phyloP scores from a whole-genome alignment of 495 filamentous ascomycete species.

The Ramalina intermedia region DNA sequence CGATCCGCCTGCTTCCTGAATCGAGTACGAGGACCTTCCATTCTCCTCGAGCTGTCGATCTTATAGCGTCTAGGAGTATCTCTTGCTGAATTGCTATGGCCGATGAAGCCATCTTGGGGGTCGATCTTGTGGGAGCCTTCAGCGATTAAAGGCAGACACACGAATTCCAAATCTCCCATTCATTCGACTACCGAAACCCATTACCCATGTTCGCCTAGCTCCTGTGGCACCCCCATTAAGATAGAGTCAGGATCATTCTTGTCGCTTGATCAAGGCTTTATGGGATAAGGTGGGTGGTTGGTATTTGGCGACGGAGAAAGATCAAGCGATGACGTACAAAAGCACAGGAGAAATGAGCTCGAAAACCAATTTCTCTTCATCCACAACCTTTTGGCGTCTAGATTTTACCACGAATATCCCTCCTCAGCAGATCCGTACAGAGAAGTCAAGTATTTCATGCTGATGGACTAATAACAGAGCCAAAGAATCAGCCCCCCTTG shows the following conservation, averaged over 20 bases:
- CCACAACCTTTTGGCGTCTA: too few species aligned
- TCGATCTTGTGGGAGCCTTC: not conserved
- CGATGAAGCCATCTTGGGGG: constrained; percentile 32
- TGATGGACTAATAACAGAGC: too few species aligned
- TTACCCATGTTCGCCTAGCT: too few species aligned
- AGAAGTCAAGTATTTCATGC: too few species aligned
- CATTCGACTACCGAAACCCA: too few species aligned
- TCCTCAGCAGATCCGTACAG: not conserved
- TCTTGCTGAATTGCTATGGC: constrained; percentile 38
- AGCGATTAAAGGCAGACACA: not conserved
- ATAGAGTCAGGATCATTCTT: too few species aligned
- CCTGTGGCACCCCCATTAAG: too few species aligned
- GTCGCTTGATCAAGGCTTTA: too few species aligned
- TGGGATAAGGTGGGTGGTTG: too few species aligned
- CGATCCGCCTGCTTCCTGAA: constrained; percentile 57
- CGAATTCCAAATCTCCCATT: not conserved
- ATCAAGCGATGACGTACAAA: not conserved
- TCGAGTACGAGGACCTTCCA: constrained; percentile 95
- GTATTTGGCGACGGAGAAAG: not conserved
- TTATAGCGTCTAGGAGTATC: constrained; percentile 44
- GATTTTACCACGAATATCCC: too few species aligned
- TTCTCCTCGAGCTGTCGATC: constrained; percentile 42
- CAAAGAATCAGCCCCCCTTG: constrained; percentile 1
- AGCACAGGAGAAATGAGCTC: not conserved
- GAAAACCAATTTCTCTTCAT: too few species aligned